These are phyloP conservation scores for Isabelozyma rhagii DNA, from an alignment of 805 yeast species.

Conservation along the genomic window DNA sequence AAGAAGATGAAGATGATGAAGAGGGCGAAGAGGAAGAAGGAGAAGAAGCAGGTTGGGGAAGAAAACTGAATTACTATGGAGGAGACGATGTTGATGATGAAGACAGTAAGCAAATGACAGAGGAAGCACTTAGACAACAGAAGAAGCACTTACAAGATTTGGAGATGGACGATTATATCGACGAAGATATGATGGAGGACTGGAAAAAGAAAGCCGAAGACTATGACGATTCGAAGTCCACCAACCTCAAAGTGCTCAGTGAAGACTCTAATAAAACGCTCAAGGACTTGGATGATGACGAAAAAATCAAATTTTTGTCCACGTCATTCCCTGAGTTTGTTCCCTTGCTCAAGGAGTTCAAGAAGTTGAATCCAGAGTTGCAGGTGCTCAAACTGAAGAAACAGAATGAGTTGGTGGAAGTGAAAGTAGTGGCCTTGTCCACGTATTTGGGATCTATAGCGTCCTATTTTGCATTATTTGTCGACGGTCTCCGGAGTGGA, in stretches of 20 bases:
- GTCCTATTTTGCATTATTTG: constrained; percentile 74
- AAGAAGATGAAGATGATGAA: constrained; percentile 35
- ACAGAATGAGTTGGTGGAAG: constrained; percentile 34
- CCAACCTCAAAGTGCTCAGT: constrained; percentile 29
- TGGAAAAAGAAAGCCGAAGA: constrained; percentile 63
- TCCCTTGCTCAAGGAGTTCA: constrained; percentile 68
- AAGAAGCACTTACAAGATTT: constrained; percentile 69
- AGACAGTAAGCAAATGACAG: constrained; percentile 72
- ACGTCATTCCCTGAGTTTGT: constrained; percentile 78
- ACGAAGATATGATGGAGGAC: constrained; percentile 75
- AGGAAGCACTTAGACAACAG: constrained; percentile 85
- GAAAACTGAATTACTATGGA: constrained; percentile 51
- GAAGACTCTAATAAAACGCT: constrained; percentile 28
- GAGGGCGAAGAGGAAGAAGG: constrained; percentile 20
- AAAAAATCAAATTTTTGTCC: constrained; percentile 51
- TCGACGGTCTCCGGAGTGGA: constrained; percentile 51
- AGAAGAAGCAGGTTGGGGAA: constrained; percentile 40
- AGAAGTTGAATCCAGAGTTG: constrained; percentile 15
- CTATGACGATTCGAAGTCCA: constrained; percentile 25
- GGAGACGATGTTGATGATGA: constrained; percentile 73
- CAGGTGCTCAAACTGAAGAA: constrained; percentile 6
- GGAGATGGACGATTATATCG: constrained; percentile 57
- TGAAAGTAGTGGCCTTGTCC: constrained; percentile 68
- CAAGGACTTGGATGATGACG: constrained; percentile 45
- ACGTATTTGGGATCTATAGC: constrained; percentile 77